Conservation (phyloP, 2,329 filamentous ascomycete genomes). For the Zopfia rhizophila region DNA sequence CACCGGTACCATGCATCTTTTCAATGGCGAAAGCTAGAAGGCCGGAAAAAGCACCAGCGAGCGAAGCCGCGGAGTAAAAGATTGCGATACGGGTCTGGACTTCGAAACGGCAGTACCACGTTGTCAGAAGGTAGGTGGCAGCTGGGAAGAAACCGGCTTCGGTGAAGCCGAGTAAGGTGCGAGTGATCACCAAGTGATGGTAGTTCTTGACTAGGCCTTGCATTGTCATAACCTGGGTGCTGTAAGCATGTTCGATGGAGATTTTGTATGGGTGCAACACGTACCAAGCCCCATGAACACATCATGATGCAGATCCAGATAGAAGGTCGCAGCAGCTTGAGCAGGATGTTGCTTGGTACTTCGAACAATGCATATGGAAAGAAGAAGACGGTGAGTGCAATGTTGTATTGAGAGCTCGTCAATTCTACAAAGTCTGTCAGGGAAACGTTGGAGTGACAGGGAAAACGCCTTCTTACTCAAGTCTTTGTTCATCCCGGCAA, state of each 20-base stretch:
- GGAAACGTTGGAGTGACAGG: too few relatives aligned
- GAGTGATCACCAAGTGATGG: too few relatives aligned
- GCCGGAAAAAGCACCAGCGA: constrained; percentile 80
- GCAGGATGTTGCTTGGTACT: constrained; percentile 68
- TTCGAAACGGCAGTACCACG: too few relatives aligned
- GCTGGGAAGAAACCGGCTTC: constrained; percentile 37
- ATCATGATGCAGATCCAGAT: constrained; percentile 57
- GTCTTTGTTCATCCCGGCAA: constrained; percentile 48
- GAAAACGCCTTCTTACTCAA: too few relatives aligned
- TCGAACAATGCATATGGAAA: constrained; percentile 69
- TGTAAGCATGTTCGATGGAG: too few relatives aligned
- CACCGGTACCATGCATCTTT: constrained; percentile 70
- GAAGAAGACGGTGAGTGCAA: constrained; percentile 63
- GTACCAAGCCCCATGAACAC: constrained; percentile 55
- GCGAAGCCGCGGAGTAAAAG: constrained; percentile 82
- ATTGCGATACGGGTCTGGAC: constrained; percentile 79
- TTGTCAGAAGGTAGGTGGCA: too few relatives aligned
- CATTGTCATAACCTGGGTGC: too few relatives aligned
- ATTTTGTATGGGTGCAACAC: constrained; percentile 51
- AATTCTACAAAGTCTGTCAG: too few relatives aligned
- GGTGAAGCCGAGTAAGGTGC: constrained; percentile 53
- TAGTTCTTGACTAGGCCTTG: too few relatives aligned
- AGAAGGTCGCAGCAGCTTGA: constrained; percentile 65
- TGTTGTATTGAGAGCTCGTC: background rate
- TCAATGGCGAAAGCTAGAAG: constrained; percentile 76